phyloP scores from a whole-genome alignment of 805 yeast species.

The Blastobotrys parvus region DNA sequence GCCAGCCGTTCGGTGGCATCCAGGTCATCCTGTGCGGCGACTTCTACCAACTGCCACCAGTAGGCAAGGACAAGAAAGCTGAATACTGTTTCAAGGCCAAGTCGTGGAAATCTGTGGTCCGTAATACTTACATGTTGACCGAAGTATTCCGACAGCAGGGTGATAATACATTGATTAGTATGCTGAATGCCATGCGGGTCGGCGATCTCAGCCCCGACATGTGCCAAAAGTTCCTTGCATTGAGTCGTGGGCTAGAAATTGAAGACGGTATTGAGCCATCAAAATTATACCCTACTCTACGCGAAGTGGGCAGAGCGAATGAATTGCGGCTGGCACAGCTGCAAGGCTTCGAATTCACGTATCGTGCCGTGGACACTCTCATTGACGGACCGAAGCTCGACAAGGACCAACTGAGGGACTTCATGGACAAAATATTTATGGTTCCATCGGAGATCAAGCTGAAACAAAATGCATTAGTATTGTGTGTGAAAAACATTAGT shows the following conservation, averaged over 20 bases:
- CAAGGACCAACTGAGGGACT: neutral
- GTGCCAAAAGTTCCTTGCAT: slow-evolving; percentile 37
- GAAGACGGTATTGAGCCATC: slow-evolving; percentile 83
- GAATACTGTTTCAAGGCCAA: slow-evolving; percentile 57
- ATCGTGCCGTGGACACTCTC: slow-evolving; percentile 36
- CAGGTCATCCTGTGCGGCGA: slow-evolving; percentile 88
- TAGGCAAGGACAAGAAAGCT: slow-evolving; percentile 32
- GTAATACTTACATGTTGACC: slow-evolving; percentile 55
- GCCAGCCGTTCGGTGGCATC: slow-evolving; percentile 82
- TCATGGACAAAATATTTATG: neutral
- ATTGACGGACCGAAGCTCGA: neutral
- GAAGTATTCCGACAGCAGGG: slow-evolving; percentile 76
- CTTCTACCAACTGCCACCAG: slow-evolving; percentile 93
- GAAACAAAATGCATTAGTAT: neutral
- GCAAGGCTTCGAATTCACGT: slow-evolving; percentile 39
- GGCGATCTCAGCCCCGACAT: slow-evolving; percentile 53
- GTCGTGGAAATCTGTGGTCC: slow-evolving; percentile 60
- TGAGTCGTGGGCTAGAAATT: slow-evolving; percentile 46
- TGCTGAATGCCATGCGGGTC: slow-evolving; percentile 72
- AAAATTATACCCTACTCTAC: slow-evolving; percentile 75
- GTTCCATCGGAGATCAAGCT: neutral
- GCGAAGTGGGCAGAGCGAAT: slow-evolving; percentile 77
- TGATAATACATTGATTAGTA: slow-evolving; percentile 61
- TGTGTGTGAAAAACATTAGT: neutral
- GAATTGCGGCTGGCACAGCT: slow-evolving; percentile 40